Percentiles rank a stretch among this genome's conserved stretches.
Evolutionary conservation across 306 rosid genomes (phyloP).

Genomic region (Inga laurina): DNA sequence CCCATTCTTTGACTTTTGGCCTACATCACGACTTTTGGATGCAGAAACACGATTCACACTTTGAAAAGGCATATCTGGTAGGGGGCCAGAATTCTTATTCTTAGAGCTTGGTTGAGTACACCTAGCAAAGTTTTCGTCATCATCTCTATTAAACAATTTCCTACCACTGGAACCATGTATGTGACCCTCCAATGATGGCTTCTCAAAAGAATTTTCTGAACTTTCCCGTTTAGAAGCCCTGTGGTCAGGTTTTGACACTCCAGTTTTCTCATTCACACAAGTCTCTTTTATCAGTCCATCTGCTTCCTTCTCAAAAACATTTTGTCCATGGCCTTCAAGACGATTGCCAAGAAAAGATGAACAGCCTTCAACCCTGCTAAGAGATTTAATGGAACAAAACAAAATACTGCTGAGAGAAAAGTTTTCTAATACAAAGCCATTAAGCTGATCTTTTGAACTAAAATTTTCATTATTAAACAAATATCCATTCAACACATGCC

Average conservation of each 20-base stretch:
- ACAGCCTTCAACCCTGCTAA: conserved; percentile 33
- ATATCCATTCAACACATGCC: conserved; percentile 36
- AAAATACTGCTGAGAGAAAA: conserved; percentile 20
- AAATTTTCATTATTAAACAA: conserved; percentile 24
- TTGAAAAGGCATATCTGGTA: conserved; percentile 17
- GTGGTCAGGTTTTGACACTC: conserved; percentile 30
- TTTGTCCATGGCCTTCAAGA: conserved; percentile 52
- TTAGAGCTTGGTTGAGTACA: conserved; percentile 37
- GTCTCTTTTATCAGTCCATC: conserved; percentile 31
- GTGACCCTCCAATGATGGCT: conserved; percentile 26
- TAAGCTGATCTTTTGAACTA: conserved; percentile 16
- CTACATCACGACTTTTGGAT: conserved; percentile 26
- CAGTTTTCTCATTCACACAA: conserved; percentile 32
- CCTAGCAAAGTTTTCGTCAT: conserved; percentile 55
- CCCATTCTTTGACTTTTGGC: conserved; percentile 29
- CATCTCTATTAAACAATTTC: conserved; percentile 54
- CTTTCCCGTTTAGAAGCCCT: conserved; percentile 29
- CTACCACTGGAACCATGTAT: conserved; percentile 17
- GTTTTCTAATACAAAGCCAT: conserved; percentile 32
- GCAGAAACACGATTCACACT: conserved; percentile 30
- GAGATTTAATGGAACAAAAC: conserved; percentile 24
- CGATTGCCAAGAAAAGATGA: conserved; percentile 34
- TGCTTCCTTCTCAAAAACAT: conserved; percentile 44
- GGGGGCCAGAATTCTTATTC: conserved; percentile 32
- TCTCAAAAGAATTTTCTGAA: conserved; percentile 33